Base-by-base conservation (phyloP, 1,139 yeast species). In the Nakaseomyces bracarensis region DNA sequence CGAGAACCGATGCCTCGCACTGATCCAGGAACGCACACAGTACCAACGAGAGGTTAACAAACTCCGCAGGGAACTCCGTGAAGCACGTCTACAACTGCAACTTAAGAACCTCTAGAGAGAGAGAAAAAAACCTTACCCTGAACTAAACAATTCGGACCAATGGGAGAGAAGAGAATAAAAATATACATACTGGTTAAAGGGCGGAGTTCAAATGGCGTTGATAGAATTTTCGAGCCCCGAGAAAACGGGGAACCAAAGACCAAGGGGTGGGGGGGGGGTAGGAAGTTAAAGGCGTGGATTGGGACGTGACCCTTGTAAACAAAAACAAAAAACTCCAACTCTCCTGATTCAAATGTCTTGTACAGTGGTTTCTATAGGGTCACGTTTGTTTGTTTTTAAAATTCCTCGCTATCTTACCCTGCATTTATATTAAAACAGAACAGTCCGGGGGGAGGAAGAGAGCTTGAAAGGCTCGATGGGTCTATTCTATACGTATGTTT, bases 41-140 rank as follows among this genome's bases (percentile, higher is more conserved):
- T 20, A 13, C 26, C 36, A 33, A 18, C 16, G 21, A 13, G 26
- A 33, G 18, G 36, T 33, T 13, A 21, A 20, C 16, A 33, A 21
- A 9, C 26, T 33, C 10, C 25, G 36, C 9, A 33, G 36, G 26
- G 36, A 33, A 33, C 36, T 33, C 25, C 25, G 36, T 10, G 36
- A 33, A 21, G 26, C 36, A 11, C 25, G 18, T 7, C 36, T 33
- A 13, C 26, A 20, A 9, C 36, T 33, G 27, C 34, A n/a, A n/a
- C n/a, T n/a, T n/a, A n/a, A n/a, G 28, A 7, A 8, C 28, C 5
- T 4, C 4, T 5, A 14, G 10, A 13, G 28, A n/a, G 28, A 5
- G n/a, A 14, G 19, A 14, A 15, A 28, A 11, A 14, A 15, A 28
- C 5, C 10, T 28, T 13, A 15, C 31, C 19, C 31, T 11, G 31